Evolutionary conservation across 345 rosid genomes (phyloP).

Genomic region (Barbarea vulgaris): DNA sequence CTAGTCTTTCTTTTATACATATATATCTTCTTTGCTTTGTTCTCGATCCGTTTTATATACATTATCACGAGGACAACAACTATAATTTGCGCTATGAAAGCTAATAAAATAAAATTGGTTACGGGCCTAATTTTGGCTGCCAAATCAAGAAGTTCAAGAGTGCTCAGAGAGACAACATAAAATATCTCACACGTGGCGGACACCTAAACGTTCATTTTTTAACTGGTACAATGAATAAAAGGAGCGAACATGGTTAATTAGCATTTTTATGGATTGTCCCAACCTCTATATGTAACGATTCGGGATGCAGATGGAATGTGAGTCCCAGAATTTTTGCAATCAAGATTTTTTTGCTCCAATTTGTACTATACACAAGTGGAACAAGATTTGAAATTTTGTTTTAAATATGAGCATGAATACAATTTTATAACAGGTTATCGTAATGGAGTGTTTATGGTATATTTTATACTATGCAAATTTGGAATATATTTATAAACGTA

Average conservation of each 20-base stretch:
- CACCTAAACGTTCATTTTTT: constrained; percentile 30
- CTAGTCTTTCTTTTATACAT: constrained; percentile 25
- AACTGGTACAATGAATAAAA: constrained; percentile 33
- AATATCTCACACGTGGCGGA: constrained; percentile 41
- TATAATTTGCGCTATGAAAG: constrained; percentile 17
- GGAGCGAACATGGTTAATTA: constrained; percentile 10
- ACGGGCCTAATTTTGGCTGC: constrained; percentile 44
- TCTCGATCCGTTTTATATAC: constrained; percentile 34
- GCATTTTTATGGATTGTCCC: neutral
- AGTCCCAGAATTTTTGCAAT: neutral
- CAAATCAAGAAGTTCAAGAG: constrained; percentile 35
- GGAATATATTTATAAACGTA: no score
- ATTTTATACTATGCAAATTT: no score
- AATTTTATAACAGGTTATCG: neutral
- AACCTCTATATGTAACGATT: constrained; percentile 8
- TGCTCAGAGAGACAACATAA: constrained; percentile 26
- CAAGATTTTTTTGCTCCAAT: neutral
- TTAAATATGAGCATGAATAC: no score
- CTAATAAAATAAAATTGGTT: constrained; percentile 30
- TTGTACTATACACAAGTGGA: neutral
- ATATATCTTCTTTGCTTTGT: constrained; percentile 26
- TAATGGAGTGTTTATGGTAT: neutral
- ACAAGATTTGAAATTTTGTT: neutral
- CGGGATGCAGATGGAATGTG: neutral
- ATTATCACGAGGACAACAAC: constrained; percentile 26